phyloP scores from a whole-genome alignment of 83 land plant species.

The Picea abies region DNA sequence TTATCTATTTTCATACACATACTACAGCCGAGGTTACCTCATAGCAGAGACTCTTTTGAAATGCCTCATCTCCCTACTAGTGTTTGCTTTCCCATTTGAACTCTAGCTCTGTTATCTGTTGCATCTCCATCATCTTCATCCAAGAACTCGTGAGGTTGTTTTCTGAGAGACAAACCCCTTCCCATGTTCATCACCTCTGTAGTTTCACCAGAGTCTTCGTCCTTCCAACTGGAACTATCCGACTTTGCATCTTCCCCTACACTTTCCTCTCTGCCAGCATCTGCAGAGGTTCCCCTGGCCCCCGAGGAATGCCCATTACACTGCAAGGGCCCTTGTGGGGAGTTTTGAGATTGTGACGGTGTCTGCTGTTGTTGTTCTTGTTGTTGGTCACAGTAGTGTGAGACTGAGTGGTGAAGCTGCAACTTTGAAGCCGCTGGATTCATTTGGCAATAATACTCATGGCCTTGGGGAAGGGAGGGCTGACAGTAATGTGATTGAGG shows the following conservation, averaged over 20 bases:
- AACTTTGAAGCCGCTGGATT: conserved; percentile 23
- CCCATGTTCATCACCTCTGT: background rate
- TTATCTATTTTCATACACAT: no score
- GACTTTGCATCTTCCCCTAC: conserved; percentile 14
- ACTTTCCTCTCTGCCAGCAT: conserved; percentile 54
- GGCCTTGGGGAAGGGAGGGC: conserved; percentile 23
- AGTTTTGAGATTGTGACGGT: conserved; percentile 33
- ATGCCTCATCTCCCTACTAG: no score
- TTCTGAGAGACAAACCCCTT: conserved; percentile 5
- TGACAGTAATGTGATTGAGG: conserved; percentile 44
- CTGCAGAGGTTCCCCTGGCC: conserved; percentile 21
- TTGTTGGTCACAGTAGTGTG: conserved; percentile 27
- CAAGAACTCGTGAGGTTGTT: no score
- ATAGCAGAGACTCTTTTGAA: no score
- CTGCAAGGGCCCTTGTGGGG: conserved; percentile 48
- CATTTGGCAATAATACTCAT: conserved; percentile 40
- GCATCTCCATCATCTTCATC: no score
- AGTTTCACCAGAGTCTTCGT: conserved; percentile 1
- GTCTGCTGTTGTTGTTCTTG: conserved; percentile 25
- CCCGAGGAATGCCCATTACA: conserved; percentile 47
- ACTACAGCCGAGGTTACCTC: no score
- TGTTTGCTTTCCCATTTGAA: no score
- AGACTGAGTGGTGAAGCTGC: conserved; percentile 26
- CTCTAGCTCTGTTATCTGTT: no score
- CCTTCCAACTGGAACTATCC: conserved; percentile 13